Evolutionary conservation across 169 alveolate genomes (phyloP).

Genomic region (Eimeria zaria): DNA sequence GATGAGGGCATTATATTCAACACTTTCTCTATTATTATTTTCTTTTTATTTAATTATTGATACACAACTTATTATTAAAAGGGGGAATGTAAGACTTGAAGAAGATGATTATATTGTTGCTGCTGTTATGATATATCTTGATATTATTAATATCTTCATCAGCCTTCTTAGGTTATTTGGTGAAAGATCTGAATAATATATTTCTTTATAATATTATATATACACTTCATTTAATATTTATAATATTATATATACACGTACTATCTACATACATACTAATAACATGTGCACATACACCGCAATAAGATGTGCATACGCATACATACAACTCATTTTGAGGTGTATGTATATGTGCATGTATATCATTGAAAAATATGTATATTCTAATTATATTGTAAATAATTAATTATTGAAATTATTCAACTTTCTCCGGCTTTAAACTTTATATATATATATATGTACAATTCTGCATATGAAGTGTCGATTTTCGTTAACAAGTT

Average conservation of each 20-base stretch:
- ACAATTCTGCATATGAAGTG: no score
- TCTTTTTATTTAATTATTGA: conserved; percentile 91
- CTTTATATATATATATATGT: no score
- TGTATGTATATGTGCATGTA: no score
- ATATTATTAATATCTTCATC: conserved; percentile 89
- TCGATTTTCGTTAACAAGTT: no score
- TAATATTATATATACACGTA: not conserved
- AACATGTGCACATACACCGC: no score
- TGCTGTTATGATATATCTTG: conserved; percentile 90
- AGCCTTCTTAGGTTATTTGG: conserved; percentile 86
- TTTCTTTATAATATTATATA: not conserved
- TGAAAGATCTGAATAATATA: conserved; percentile 13
- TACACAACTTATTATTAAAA: conserved; percentile 90
- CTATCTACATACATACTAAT: no score
- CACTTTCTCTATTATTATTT: conserved; percentile 87
- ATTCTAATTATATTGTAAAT: no score
- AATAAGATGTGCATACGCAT: no score
- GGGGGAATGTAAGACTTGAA: conserved; percentile 86
- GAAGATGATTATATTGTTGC: conserved; percentile 92
- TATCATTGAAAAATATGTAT: no score
- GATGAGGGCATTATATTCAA: conserved; percentile 85
- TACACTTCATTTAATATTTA: not conserved
- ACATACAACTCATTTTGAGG: no score
- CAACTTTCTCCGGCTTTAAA: no score
- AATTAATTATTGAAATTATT: no score